A percentile compares a stretch with the other conserved stretches of the same genome.
These are phyloP conservation scores for Acarospora socialis DNA, from an alignment of 2,329 filamentous ascomycete genomes.

Conservation along the genomic window DNA sequence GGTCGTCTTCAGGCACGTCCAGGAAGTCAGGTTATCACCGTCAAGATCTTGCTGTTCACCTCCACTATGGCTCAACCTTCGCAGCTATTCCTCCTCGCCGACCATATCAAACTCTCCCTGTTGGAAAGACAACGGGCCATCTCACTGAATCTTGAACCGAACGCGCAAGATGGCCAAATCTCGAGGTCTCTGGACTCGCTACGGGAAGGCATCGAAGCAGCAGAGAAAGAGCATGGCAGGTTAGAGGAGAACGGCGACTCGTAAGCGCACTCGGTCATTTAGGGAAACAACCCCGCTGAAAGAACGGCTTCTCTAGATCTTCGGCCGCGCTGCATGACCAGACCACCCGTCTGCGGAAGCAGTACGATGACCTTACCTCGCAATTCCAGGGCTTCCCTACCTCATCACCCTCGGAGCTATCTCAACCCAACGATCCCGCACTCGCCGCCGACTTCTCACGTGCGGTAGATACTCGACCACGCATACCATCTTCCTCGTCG, in stretches of 20 bases:
- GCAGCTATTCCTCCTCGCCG: slow-evolving; percentile 82
- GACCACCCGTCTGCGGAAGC: slow-evolving; percentile 53
- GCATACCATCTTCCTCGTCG: slow-evolving; percentile 12
- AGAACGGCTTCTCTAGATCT: slow-evolving; percentile 20
- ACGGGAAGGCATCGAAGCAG: slow-evolving; percentile 57
- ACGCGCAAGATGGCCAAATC: slow-evolving; percentile 77
- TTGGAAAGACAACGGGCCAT: slow-evolving; percentile 81
- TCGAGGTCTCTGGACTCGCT: slow-evolving; percentile 78
- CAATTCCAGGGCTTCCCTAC: slow-evolving; percentile 60
- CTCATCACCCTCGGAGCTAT: slow-evolving; percentile 37
- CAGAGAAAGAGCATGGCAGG: slow-evolving; percentile 50
- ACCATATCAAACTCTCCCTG: slow-evolving; percentile 92
- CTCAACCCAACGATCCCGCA: slow-evolving; percentile 49
- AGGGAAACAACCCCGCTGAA: slow-evolving; percentile 3
- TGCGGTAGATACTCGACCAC: slow-evolving; percentile 31
- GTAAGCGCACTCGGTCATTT: slow-evolving; percentile 30
- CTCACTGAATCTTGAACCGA: slow-evolving; percentile 61
- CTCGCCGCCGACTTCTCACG: slow-evolving; percentile 51
- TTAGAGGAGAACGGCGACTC: slow-evolving; percentile 48
- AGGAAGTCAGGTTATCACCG: too few relatives aligned
- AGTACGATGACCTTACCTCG: slow-evolving; percentile 60
- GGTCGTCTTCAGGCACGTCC: too few relatives aligned
- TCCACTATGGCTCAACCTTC: slow-evolving; percentile 39
- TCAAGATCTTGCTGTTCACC: slow-evolving; percentile 11
- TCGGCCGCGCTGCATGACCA: slow-evolving; percentile 47